These are phyloP conservation scores for Mortierella polycephala DNA, from an alignment of 371 early-diverging fungal species.

Conservation along the genomic window DNA sequence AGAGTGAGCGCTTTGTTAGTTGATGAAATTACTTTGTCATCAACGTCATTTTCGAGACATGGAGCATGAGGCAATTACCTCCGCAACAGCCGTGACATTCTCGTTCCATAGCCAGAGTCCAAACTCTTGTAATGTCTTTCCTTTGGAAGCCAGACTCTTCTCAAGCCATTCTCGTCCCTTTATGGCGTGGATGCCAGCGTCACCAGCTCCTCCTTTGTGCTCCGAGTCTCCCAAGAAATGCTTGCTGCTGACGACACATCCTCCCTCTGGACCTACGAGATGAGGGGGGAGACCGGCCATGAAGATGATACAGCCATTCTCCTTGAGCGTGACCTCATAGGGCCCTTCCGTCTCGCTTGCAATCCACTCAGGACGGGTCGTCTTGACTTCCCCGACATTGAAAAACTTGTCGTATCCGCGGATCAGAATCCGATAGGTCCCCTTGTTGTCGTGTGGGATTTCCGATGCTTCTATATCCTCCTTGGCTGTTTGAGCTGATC, in stretches of 20 bases:
- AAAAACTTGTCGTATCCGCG: constrained; percentile 98
- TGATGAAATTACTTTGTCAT: neutral
- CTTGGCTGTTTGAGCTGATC: neutral
- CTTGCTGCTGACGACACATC: constrained; percentile 91
- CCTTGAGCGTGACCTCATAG: constrained; percentile 92
- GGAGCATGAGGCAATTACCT: constrained; percentile 61
- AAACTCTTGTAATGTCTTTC: constrained; percentile 72
- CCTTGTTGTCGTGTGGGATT: constrained; percentile 4
- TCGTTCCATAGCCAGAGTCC: constrained; percentile 75
- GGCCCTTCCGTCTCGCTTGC: constrained; percentile 78
- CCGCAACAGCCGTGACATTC: constrained; percentile 86
- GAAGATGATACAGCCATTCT: constrained; percentile 96
- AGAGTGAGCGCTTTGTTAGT: neutral
- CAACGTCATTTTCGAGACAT: neutral
- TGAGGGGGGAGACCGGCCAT: constrained; percentile 73
- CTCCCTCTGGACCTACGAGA: constrained; percentile 54
- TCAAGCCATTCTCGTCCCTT: constrained; percentile 86
- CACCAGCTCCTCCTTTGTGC: constrained; percentile 27
- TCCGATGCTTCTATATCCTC: neutral
- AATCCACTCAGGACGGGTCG: constrained; percentile 64
- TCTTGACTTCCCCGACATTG: constrained; percentile 74
- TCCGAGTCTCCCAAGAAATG: constrained; percentile 67
- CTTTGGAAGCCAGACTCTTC: constrained; percentile 67
- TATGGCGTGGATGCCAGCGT: constrained; percentile 62
- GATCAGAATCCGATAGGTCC: constrained; percentile 65